Evolutionary conservation across 441 rosid species (phyloP).

Genomic region (Euphorbia schlechtendalii): DNA sequence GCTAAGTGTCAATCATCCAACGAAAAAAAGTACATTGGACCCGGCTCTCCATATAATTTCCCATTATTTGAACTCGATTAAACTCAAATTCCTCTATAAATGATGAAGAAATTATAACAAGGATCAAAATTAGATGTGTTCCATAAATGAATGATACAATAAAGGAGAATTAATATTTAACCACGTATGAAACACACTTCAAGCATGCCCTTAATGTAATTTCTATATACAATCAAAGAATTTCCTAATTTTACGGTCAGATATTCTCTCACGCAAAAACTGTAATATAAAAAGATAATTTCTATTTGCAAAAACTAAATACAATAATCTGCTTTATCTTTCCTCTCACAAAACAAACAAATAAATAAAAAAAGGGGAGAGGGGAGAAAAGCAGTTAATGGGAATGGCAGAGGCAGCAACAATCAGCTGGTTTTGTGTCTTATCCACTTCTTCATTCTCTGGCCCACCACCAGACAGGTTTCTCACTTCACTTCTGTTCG

Average conservation of each 20-base stretch:
- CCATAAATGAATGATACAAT: no score
- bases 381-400: background rate
- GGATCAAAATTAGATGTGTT: no score
- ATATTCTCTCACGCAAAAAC: background rate
- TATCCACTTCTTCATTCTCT: background rate
- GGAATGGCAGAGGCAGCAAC: slow-evolving; percentile 3
- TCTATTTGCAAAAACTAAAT: background rate
- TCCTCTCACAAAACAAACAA: background rate
- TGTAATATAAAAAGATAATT: background rate
- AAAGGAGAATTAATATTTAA: no score
- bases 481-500: background rate
- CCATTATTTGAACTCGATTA: no score
- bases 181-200: no score
- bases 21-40: no score
- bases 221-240: no score
- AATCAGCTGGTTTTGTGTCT: slow-evolving; percentile 5
- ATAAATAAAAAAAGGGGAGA: background rate
- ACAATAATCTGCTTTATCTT: background rate
- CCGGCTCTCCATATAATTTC: no score
- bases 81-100: no score
- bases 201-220: no score
- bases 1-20: no score
- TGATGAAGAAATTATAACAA: no score
- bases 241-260: background rate
- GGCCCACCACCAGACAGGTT: slow-evolving; percentile 17